Conservation (phyloP, 495 filamentous ascomycete genomes). For the Xylaria bambusicola region DNA sequence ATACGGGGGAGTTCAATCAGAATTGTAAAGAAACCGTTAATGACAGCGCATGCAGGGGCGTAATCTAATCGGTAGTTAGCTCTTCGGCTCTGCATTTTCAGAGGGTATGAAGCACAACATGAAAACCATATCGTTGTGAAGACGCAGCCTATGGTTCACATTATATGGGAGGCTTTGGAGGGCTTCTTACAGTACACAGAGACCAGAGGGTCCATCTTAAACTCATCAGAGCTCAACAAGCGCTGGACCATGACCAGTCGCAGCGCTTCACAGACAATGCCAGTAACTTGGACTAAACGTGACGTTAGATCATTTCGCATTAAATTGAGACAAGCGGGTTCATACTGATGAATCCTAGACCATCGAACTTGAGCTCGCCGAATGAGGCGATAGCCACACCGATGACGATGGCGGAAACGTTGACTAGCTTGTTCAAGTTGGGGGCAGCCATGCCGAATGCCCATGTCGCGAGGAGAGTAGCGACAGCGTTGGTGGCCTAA, state of each 20-base stretch:
- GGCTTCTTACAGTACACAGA: conserved; percentile 72
- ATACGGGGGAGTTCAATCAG: conserved; percentile 73
- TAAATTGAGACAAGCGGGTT: conserved; percentile 39
- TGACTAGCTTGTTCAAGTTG: conserved; percentile 74
- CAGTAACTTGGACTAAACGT: conserved; percentile 64
- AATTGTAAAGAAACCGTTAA: conserved; percentile 76
- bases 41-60: conserved; percentile 82
- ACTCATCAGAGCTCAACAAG: conserved; percentile 79
- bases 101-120: not conserved
- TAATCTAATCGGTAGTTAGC: conserved; percentile 53
- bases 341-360: conserved; percentile 73
- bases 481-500: conserved; percentile 83
- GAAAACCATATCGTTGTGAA: not conserved
- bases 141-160: not conserved
- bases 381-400: conserved; percentile 86
- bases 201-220: conserved; percentile 94
- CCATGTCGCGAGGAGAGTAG: conserved; percentile 81
- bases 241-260: conserved; percentile 88
- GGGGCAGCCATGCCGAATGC: conserved; percentile 70
- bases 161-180: too few species aligned
- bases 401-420: conserved; percentile 82
- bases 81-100: not conserved
- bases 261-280: conserved; percentile 83
- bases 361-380: conserved; percentile 86
- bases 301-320: conserved; percentile 4